Evolutionary conservation across 208 protist species (phyloP).

Genomic region (Leishmania martiniquensis): DNA sequence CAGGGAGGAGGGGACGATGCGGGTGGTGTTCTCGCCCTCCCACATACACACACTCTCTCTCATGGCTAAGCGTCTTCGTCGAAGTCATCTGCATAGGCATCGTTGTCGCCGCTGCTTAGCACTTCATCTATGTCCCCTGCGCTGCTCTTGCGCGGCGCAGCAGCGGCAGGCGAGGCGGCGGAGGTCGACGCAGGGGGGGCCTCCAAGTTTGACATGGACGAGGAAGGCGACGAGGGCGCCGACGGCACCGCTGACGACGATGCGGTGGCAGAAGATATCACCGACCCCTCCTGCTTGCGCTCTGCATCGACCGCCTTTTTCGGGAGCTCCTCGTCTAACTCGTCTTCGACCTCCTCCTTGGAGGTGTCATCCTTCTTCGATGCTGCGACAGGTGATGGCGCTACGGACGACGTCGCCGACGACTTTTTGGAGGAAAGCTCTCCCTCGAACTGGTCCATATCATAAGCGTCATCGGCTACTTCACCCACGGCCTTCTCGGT

Average conservation of each 20-base stretch:
- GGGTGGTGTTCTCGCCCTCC: no score
- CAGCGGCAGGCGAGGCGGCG: constrained; percentile 5
- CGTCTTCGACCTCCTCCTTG: neutral
- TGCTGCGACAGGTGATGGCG: neutral
- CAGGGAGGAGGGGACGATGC: neutral
- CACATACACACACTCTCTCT: no score
- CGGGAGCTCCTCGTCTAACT: constrained; percentile 3
- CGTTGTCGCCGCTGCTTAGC: constrained; percentile 22
- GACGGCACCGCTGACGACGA: neutral
- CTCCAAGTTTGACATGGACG: constrained; percentile 2
- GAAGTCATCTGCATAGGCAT: constrained; percentile 40
- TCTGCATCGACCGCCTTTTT: constrained; percentile 8
- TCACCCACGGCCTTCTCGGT: neutral
- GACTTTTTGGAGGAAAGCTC: constrained; percentile 20
- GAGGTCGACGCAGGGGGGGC: neutral
- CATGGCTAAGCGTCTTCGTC: constrained; percentile 31
- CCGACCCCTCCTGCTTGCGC: constrained; percentile 1
- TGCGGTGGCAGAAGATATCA: neutral
- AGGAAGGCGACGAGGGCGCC: neutral
- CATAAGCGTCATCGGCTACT: constrained; percentile 16
- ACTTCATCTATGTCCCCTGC: constrained; percentile 3
- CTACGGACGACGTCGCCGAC: neutral
- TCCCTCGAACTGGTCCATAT: constrained; percentile 38
- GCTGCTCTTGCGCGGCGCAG: neutral
- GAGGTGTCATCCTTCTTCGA: neutral